These are phyloP conservation scores for Tolypocladium pustulatum DNA, from an alignment of 2,329 filamentous ascomycete genomes.

Conservation along the genomic window DNA sequence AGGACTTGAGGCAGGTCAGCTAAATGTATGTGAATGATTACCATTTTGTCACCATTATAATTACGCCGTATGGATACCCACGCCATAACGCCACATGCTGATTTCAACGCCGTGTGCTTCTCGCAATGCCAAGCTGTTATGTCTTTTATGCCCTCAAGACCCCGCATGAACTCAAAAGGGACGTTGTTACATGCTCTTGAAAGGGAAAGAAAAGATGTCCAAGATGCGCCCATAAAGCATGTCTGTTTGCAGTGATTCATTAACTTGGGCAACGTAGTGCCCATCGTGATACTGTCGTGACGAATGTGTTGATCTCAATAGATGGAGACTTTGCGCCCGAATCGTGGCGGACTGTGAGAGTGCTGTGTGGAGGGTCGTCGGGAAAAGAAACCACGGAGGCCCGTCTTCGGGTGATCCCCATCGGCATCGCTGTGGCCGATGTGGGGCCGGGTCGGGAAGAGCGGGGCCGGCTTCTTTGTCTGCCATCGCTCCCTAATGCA, in stretches of 20 bases:
- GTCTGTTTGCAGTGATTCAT: neutral
- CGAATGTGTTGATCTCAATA: slow-evolving; percentile 16
- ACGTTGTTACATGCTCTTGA: neutral
- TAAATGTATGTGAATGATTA: neutral
- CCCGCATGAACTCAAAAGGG: too few species aligned
- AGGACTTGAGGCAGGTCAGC: too few species aligned
- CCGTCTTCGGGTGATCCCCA: neutral
- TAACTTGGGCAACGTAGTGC: neutral
- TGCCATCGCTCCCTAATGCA: slow-evolving; percentile 74
- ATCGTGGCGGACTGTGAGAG: slow-evolving; percentile 24
- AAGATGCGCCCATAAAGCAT: neutral
- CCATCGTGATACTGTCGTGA: neutral
- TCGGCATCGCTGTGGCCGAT: slow-evolving; percentile 7
- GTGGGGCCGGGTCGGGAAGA: neutral
- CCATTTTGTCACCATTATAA: neutral
- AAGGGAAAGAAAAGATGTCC: neutral
- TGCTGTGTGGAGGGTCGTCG: slow-evolving; percentile 10
- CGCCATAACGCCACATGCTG: neutral
- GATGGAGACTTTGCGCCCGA: slow-evolving; percentile 23
- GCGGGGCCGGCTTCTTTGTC: slow-evolving; percentile 10
- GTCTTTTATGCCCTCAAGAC: neutral
- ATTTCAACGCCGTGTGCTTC: neutral
- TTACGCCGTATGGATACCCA: neutral
- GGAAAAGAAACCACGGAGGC: slow-evolving; percentile 5
- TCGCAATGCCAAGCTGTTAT: neutral